Conservation (phyloP, 129 eudicot genomes). For the Helianthus tuberosus region DNA sequence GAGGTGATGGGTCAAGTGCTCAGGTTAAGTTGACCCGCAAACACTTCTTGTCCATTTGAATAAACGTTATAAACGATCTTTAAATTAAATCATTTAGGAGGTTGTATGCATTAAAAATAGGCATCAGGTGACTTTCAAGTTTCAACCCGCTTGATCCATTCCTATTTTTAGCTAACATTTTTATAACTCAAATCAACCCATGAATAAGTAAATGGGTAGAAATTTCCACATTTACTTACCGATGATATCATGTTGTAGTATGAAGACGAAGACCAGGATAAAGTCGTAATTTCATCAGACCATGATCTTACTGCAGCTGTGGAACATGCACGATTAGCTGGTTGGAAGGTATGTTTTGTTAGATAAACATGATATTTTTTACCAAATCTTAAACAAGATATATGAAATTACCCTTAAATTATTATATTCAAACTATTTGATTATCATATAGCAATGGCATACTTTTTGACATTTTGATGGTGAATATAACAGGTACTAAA, state of each 20-base stretch:
- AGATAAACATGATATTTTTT: background rate
- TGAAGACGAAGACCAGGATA: conserved; percentile 90
- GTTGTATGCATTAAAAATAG: background rate
- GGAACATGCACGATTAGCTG: conserved; percentile 81
- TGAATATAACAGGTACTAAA: conserved; percentile 65
- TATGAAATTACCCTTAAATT: too few relatives aligned
- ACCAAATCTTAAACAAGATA: too few relatives aligned
- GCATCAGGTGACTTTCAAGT: background rate
- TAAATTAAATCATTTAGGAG: background rate
- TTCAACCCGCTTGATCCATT: background rate
- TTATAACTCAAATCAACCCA: background rate
- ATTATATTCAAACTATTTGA: too few relatives aligned
- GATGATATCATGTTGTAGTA: conserved; percentile 47
- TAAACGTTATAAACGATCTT: too few relatives aligned
- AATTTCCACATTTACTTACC: conserved; percentile 3
- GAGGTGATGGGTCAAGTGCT: too few relatives aligned
- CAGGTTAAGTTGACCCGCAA: too few relatives aligned
- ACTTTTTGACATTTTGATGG: background rate
- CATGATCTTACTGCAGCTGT: conserved; percentile 87
- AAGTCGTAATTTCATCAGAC: conserved; percentile 78
- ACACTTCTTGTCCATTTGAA: too few relatives aligned
- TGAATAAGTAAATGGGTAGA: background rate
- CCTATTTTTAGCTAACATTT: background rate
- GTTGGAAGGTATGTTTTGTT: conserved; percentile 71
- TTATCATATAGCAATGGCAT: too few relatives aligned